Evolutionary conservation across 1,284 basidiomycete species (phyloP).

Genomic region (Pulchroboletus neoregius): DNA sequence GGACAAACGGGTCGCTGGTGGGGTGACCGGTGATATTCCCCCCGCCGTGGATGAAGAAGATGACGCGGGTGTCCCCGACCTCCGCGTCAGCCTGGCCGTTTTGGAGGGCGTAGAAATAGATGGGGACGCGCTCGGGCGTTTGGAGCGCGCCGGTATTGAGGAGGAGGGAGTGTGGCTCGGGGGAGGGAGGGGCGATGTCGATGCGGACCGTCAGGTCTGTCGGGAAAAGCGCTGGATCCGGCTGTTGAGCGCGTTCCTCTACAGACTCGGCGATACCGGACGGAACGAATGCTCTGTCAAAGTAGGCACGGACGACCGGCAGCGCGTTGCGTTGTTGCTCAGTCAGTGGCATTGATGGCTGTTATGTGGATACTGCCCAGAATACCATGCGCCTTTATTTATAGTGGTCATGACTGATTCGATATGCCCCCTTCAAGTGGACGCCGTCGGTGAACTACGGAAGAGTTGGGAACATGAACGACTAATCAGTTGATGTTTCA

Average conservation of each 20-base stretch:
- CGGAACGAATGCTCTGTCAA: neutral
- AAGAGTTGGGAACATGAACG: neutral
- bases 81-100: neutral
- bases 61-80: slow-evolving; percentile 11
- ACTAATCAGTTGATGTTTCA: neutral
- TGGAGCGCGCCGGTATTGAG: slow-evolving; percentile 11
- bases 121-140: slow-evolving; percentile 20
- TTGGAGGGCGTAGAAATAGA: slow-evolving; percentile 19
- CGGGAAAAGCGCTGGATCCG: slow-evolving; percentile 11
- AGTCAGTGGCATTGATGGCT: slow-evolving; percentile 19
- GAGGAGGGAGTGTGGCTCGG: slow-evolving; percentile 8
- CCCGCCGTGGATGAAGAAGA: slow-evolving; percentile 29
- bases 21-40: slow-evolving; percentile 24
- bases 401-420: neutral
- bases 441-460: no score
- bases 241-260: slow-evolving; percentile 19
- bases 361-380: neutral
- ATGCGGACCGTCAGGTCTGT: slow-evolving; percentile 13
- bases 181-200: slow-evolving; percentile 23
- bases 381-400: neutral
- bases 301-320: slow-evolving; percentile 1
- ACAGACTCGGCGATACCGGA: slow-evolving; percentile 11
- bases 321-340: slow-evolving; percentile 15
- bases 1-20: neutral
- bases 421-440: neutral